Base-by-base conservation (phyloP, 2,329 filamentous ascomycete genomes). In the Anisogramma anomala region DNA sequence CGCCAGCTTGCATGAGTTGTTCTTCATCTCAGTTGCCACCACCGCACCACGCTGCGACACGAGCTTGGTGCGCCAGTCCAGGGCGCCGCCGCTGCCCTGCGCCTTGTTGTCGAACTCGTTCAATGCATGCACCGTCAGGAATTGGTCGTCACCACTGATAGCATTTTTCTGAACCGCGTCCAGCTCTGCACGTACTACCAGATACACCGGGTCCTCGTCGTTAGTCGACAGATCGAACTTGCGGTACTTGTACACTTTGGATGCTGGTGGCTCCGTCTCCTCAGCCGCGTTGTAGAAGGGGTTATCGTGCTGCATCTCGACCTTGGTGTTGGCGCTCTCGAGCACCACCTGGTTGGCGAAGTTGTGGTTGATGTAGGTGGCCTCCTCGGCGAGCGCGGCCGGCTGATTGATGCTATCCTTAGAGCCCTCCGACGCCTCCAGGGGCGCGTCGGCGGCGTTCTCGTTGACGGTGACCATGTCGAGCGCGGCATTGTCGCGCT, bases 71-170 rank as follows among this genome's bases (percentile, higher is more conserved):
- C 91, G 77, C 91, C 91, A 98, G 74, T 98, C 91, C 39, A 98
- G 74, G 41, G 91, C 91, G 50, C 89, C 87, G 52, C 91, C 91
- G 52, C 84, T 85, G 53, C 91, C 91, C 61, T 93, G 88, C 18
- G 91, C 91, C 72, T 94, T 95, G 77, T 79, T 87, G 69, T 98
- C 91, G 60, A 96, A 98, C 70, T 98, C 91, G 71, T 98, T 98
- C 53, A 98, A 79, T 3, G 91, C 91, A 71, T 95, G 93, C 67
- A 98, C 79, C 28, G 84, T 84, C 55, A 98, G 62, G 66, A 80
- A 82, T 65, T 95, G 88, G 64, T 96, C 86, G 54, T 94, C 86
- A 58, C 87, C 86, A 57, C 73, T 86, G 63, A 87, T 85, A 58
- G 81, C 82, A 71, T 94, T 94, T 80, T 94, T 95, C 65, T 94